Evolutionary conservation across 208 protist species (phyloP), one percentile per base, ranked within the genome.

Genomic region (Naegleria fowleri): DNA sequence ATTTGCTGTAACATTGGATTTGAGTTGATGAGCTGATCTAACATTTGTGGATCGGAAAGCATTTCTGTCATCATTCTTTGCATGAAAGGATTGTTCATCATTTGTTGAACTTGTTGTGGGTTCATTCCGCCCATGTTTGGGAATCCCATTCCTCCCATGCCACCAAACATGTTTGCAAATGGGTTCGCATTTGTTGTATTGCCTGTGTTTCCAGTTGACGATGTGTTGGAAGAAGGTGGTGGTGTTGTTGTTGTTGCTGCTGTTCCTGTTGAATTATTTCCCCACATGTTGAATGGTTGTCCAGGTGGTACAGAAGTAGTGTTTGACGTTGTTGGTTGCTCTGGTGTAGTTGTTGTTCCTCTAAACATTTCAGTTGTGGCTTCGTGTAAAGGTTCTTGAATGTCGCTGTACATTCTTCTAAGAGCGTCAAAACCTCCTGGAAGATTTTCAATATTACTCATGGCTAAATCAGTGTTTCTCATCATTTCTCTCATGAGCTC

Each of bases 401-500:
- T 38, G 48, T 90, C 55, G 33, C 25, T 90, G 16, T 90, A 90
- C 87, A 90, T 79, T 90, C 87, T 90, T 83, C 87, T 67, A 5
- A 90, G 38, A 51, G 87, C 91, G 51, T 75, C 75, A 79, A 95
- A 96, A 59, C 96, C 96, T 67, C 94, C 95, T 55, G 96, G 96
- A 29, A 94, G 88, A 39, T 86, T 91, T 59, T 96, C 92, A 90
- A 97, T 93, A 76, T 97, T 96, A 25, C 87, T 92, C 93, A 97
- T 95, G 0, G 95, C 94, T 84, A 92, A 83, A 87, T 97, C 96
- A 13, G 90, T 92, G 84, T 94, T 94, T 58, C 96, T 88, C 93
- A 95, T 95, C 93, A 97, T 96, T 92, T 97, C 96, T 79, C 90
- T 55, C 93, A 97, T 95, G 9, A 96, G 52, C 58, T 92, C 88